Conservation (phyloP, 2,329 filamentous ascomycete species). For the Fusarium clavum region DNA sequence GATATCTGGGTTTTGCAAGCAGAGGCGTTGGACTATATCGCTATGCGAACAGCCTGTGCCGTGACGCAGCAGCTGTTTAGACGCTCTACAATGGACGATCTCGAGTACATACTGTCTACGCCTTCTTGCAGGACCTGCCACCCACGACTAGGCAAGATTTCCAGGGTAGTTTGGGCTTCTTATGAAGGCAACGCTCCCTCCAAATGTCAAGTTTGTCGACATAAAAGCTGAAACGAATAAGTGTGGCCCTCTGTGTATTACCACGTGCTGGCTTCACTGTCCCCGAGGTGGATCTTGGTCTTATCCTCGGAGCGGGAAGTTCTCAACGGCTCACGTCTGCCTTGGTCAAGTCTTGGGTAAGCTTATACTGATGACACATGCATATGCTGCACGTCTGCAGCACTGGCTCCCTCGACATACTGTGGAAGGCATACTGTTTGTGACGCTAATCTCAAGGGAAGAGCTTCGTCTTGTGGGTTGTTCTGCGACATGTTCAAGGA, state of each 20-base stretch:
- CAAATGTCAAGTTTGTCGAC: neutral
- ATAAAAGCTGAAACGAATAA: constrained; percentile 21
- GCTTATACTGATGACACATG: constrained; percentile 15
- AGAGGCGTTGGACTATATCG: constrained; percentile 40
- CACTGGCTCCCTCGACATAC: constrained; percentile 36
- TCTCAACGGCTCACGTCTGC: constrained; percentile 52
- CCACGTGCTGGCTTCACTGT: constrained; percentile 50
- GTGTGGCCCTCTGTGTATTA: constrained; percentile 53
- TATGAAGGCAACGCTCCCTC: constrained; percentile 50
- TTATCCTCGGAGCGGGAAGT: constrained; percentile 54
- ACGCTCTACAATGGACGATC: constrained; percentile 58
- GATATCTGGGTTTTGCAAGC: constrained; percentile 48
- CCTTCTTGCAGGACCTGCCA: neutral
- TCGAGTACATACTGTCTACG: neutral
- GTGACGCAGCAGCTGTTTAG: constrained; percentile 42
- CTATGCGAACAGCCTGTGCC: constrained; percentile 54
- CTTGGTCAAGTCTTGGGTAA: constrained; percentile 52
- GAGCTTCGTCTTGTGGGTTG: constrained; percentile 19
- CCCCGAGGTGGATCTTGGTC: constrained; percentile 52
- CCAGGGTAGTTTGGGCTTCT: constrained; percentile 60
- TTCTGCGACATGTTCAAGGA: constrained; percentile 40
- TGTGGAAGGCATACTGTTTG: constrained; percentile 48
- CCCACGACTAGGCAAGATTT: constrained; percentile 46
- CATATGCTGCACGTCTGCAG: neutral
- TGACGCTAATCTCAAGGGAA: constrained; percentile 44